phyloP scores from a whole-genome alignment of 192 early-diverging fungal species.

The Thamnidium elegans region DNA sequence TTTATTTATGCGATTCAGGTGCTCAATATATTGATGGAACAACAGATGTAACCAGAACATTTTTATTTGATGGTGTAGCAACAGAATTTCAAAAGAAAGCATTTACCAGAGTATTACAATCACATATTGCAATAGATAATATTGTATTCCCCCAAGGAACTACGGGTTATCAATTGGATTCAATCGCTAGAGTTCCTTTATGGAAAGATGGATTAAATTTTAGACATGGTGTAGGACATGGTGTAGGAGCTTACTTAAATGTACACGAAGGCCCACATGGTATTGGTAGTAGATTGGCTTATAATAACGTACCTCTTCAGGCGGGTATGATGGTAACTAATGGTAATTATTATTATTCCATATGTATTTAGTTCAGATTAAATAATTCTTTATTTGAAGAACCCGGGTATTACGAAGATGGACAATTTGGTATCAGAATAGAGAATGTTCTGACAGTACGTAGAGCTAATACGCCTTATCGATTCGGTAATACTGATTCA shows the following conservation, averaged over 20 bases:
- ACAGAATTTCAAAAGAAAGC: constrained; percentile 77
- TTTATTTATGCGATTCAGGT: constrained; percentile 95
- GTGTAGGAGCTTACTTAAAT: constrained; percentile 91
- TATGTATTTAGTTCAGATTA: background rate
- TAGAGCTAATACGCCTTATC: constrained; percentile 61
- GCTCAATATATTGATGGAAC: constrained; percentile 94
- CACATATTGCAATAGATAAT: constrained; percentile 87
- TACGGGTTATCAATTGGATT: constrained; percentile 76
- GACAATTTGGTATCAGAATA: constrained; percentile 91
- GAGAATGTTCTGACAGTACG: constrained; percentile 87
- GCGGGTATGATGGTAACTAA: constrained; percentile 93
- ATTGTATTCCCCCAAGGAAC: constrained; percentile 85
- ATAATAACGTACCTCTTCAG: constrained; percentile 70
- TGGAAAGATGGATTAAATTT: constrained; percentile 94
- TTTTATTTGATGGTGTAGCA: constrained; percentile 77
- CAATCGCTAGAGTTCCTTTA: constrained; percentile 75
- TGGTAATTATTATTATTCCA: constrained; percentile 34
- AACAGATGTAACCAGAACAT: constrained; percentile 90
- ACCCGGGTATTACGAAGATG: constrained; percentile 96
- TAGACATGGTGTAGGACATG: constrained; percentile 96
- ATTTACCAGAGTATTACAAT: constrained; percentile 93
- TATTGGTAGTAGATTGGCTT: constrained; percentile 71
- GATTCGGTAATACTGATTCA: constrained; percentile 80
- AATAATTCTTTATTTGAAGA: constrained; percentile 40
- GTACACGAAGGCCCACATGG: constrained; percentile 94